Base-by-base conservation (phyloP, 108 stramenopile genomes). In the Fragilaria crotonensis region DNA sequence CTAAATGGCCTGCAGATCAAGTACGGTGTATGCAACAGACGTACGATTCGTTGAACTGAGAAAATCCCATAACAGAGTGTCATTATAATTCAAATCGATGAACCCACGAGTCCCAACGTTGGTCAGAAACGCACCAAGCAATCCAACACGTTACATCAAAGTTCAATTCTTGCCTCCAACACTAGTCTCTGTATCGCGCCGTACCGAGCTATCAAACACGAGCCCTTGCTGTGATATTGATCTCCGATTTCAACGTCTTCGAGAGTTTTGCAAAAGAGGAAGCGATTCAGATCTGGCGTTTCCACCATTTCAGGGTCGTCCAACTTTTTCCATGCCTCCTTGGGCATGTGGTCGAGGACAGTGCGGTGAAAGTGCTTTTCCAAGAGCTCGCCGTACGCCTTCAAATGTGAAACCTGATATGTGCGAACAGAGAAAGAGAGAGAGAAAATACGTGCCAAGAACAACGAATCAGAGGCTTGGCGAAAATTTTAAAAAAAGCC, bases 221-320 rank as follows among this genome's bases (percentile, higher is more conserved):
- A 29, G 25, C 78, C 78, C 19, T 58, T 54, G 11, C 26, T 30
- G 51, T 78, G 77, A 33, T 76, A 64, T 47, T 79, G 78, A 48
- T 56, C 61, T 50, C 72, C 74, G 52, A 78, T 75, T 51, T 68
- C 60, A 47, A 78, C 70, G 5, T 64, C 65, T 54, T 80, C 75
- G 7, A 73, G 25, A 20, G 73, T 68, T 30, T 73, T 63, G 51
- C 79, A 80, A 54, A 80, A 80, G 7, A 80, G 75, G 60, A 76
- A 80, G 36, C 67, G 48, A 46, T 80, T 74, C 19, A 80, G 44
- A 30, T 80, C 69, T 3, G 79, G 79, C n/a, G 52, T 28, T 26
- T 77, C 76, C 41, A 77, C 83, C 87, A 88, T 88, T 60, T 85
- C 67, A 5, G 78, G 72, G 54, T 83, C 81, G 53, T 88, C 82